Evolutionary conservation across 345 rosid genomes (phyloP), one percentile per base, ranked within the genome.

Genomic region (Eutrema heterophyllum): DNA sequence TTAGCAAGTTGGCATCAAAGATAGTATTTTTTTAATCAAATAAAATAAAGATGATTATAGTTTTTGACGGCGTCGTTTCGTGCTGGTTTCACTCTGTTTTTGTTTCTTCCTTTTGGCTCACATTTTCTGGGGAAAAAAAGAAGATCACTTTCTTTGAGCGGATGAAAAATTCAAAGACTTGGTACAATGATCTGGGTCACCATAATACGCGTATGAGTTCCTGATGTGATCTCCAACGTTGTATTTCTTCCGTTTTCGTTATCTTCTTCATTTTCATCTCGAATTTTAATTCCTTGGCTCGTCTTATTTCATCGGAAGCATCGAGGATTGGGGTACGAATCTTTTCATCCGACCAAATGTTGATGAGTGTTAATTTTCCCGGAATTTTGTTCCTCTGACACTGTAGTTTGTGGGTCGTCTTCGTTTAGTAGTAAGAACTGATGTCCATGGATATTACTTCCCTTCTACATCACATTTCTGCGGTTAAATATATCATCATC

Each of bases 131-230:
- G 48, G 59, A 13, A 12, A 18, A 27, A 15, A 39, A 30, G 15
- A 5, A 16, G 15, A 52, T 41, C 60, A 57, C 51, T 66, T 66
- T 58, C 61, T 48, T 30, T 54, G 7, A 50, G 53, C 62, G 68
- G 46, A 69, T 29, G 71, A 70, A 76, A 62, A 57, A 16, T 39
- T 65, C 63, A 64, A 77, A 45, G 79, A n/a, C 24, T 60, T 67
- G 62, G 60, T 48, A 43, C 43, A 64, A 21, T 21, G 24, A 21
- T 30, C 1, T 30, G 33, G 1, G 33, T 30, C 33, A 30, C 36
- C 57, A 71, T 15, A 36, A 4, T 53, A 65, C 64, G 60, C 51
- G 56, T 67, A n/a, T 54, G 68, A 43, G 14, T 9, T 61, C 4
- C 18, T 18, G 35, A 33, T 30, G 48, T 68, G 68, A 59, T 68